Evolutionary conservation across 1,284 basidiomycete genomes (phyloP), one percentile per base, ranked within the genome.

Genomic region (Cutaneotrichosporon curvatum): DNA sequence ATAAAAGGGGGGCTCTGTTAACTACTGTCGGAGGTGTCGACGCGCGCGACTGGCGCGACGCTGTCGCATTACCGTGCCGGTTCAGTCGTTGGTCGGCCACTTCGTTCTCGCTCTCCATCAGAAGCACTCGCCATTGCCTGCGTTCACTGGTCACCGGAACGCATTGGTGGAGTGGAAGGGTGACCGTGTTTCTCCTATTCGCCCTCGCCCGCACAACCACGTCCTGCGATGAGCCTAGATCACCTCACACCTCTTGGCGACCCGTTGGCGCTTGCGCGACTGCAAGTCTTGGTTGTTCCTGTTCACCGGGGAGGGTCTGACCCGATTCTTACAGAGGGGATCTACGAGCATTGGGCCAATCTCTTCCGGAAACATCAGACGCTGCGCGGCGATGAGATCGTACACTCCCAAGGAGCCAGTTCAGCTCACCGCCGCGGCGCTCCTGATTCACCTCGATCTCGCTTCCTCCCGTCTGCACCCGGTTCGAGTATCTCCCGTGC

Each of bases 231-330:
- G 42, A 37, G 35, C 42, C 31, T 19, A 20, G 41, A 20, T 21
- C 25, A 34, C 25, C 43, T 45, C 14, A 15, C 62, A 1, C 28
- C 53, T 6, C 47, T 67, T 14, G 50, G 63, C 4, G 70, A 72
- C 50, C 72, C 72, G 0, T 47, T 65, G 12, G 57, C 65, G 3
- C 61, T 69, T 8, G 67, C 60, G 9, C 65, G 67, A 28, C 58
- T 73, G 1, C 63, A 68, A 34, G 57, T 73, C 40, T 61, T 73
- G 14, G 53, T 73, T 19, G 50, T 72, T 1, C 71, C 72, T 12
- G 60, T 73, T 4, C 64, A 68, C 49, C 35, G n/a, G 48, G 23
- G 35, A 39, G 32, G 19, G 21, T 28, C 25, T 21, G 15, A 22
- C 15, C 30, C 45, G 53, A n/a, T 40, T n/a, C 37, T 38, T 53